Evolutionary conservation across 2,329 filamentous ascomycete species (phyloP), one percentile per base, ranked within the genome.

Genomic region (Aureobasidium leucospermi): DNA sequence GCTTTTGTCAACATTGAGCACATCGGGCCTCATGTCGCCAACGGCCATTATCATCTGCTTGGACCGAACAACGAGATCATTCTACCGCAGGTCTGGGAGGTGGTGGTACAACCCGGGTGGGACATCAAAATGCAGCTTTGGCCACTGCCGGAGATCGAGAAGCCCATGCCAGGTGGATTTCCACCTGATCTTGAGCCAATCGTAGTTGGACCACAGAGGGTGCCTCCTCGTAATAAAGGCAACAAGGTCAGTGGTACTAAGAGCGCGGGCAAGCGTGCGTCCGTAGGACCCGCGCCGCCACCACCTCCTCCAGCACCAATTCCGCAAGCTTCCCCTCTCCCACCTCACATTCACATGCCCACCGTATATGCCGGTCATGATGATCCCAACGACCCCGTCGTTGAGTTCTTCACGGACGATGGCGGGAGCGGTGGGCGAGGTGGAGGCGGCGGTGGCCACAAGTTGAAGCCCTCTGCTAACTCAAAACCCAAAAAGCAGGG

Each of bases 31-130:
- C 75, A 77, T 60, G 75, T 79, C 6, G 71, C 74, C 34, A 70
- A 74, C 60, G 75, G 76, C 32, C 74, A 77, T 62, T 79, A 78
- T 66, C 76, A 79, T 59, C 72, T 79, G 34, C 70, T 75, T 13
- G 76, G 77, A 6, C 76, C 77, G 0, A 75, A 79, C 51, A 73
- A 73, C 46, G 75, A 79, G 65, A 78, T 79, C 65, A 78, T 79
- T 59, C 70, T 79, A 7, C 77, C 77, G 2, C 75, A 77, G 61
- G 72, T 78, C 13, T 79, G 76, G 76, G 77, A 79, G 34, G 75
- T 71, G 0, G 73, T 77, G 66, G 67, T 79, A 39, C 71, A 78
- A 63, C 77, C 77, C 2, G 76, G 76, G 64, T 78, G 75, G 76
- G 68, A 73, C 48, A 74, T 79, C 60, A 76, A 69, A 9, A 79